These are phyloP conservation scores for Lotmaria passim DNA, from an alignment of 208 protist species.

Conservation along the genomic window DNA sequence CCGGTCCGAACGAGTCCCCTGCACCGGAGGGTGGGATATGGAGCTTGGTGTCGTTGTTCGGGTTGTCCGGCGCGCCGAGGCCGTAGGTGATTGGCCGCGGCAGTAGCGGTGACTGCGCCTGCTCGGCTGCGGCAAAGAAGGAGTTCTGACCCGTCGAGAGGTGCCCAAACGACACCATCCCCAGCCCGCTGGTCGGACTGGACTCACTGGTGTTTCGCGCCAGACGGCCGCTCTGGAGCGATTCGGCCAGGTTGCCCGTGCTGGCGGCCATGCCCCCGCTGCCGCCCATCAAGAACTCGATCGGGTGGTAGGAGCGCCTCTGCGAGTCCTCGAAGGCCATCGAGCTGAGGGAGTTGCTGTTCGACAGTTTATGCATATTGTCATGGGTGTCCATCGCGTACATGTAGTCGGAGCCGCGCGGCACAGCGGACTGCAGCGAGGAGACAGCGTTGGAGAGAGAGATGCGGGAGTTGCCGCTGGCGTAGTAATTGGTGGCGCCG, in stretches of 20 bases:
- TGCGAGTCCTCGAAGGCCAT: slow-evolving; percentile 19
- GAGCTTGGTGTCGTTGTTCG: background rate
- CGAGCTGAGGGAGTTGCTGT: slow-evolving; percentile 23
- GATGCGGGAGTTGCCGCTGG: slow-evolving; percentile 21
- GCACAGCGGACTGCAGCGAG: background rate
- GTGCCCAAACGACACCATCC: background rate
- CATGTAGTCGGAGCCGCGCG: slow-evolving; percentile 9
- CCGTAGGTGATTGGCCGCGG: slow-evolving; percentile 20
- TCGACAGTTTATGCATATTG: background rate
- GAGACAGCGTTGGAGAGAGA: background rate
- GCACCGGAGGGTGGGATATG: background rate
- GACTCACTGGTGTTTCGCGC: slow-evolving; percentile 3
- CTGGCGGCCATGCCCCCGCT: background rate
- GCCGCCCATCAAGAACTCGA: slow-evolving; percentile 8
- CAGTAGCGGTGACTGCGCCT: background rate
- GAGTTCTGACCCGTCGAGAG: slow-evolving; percentile 9
- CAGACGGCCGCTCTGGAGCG: slow-evolving; percentile 8
- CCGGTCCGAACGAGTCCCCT: background rate
- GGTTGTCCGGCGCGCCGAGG: background rate
- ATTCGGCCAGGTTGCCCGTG: slow-evolving; percentile 6
- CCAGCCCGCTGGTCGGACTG: background rate
- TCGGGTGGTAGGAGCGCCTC: slow-evolving; percentile 24
- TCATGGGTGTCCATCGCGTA: slow-evolving; percentile 11
- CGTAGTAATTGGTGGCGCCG: slow-evolving; percentile 5
- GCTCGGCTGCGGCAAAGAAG: background rate